A percentile compares a stretch with the other conserved stretches of the same genome.
These are phyloP conservation scores for Scalesia atractyloides DNA, from an alignment of 129 eudicot genomes.

Conservation along the genomic window DNA sequence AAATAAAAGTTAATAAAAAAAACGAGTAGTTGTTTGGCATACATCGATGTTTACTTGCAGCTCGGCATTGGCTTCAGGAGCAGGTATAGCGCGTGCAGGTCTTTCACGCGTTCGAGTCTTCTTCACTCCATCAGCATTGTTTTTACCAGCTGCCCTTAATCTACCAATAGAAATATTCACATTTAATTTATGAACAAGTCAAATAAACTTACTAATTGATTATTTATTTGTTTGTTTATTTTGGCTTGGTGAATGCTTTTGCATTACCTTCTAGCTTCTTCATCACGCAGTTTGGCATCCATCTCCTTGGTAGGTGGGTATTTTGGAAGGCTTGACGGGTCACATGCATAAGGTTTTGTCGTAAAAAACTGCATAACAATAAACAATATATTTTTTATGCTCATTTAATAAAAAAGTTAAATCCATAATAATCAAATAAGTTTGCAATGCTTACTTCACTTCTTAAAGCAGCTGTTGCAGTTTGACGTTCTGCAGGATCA, in stretches of 20 bases:
- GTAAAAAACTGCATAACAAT: conserved; percentile 58
- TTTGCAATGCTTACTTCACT: conserved; percentile 52
- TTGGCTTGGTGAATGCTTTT: conserved; percentile 1
- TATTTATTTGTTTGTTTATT: not conserved
- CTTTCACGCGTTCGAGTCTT: conserved; percentile 67
- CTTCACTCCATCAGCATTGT: conserved; percentile 60
- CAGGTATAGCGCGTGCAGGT: conserved; percentile 64
- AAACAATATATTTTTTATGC: not conserved
- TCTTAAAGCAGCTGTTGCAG: conserved; percentile 71
- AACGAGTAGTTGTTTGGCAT: conserved; percentile 24
- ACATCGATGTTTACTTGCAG: conserved; percentile 79
- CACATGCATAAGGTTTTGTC: conserved; percentile 89
- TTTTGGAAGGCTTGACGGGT: conserved; percentile 91
- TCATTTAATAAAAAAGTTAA: not conserved
- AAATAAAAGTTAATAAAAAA: not conserved
- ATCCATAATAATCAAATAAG: conserved; percentile 4
- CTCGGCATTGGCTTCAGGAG: conserved; percentile 94
- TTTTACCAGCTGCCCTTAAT: conserved; percentile 72
- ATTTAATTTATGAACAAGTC: not conserved
- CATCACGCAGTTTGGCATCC: conserved; percentile 94
- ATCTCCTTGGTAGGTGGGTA: conserved; percentile 96
- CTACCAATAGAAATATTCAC: conserved; percentile 31
- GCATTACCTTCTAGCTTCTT: conserved; percentile 80
- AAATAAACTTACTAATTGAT: not conserved
- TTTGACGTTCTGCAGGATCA: conserved; percentile 75